phyloP scores from a whole-genome alignment of 345 rosid genomes.

The Turnera subulata region DNA sequence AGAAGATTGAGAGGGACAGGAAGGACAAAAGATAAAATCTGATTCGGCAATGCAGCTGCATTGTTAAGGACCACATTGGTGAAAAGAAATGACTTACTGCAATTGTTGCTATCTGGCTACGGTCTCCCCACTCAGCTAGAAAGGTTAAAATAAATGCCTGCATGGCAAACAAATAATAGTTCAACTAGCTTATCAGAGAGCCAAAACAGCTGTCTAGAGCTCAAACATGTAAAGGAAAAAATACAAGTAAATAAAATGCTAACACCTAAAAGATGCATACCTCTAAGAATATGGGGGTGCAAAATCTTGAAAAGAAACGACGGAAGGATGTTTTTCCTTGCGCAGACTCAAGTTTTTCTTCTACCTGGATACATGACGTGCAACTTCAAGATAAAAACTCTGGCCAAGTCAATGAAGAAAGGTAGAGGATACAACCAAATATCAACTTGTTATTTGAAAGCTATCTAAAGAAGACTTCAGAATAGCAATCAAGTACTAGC shows the following conservation, averaged over 20 bases:
- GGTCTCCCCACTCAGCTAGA: conserved; percentile 99
- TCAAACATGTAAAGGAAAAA: background rate
- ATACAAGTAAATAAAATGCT: background rate
- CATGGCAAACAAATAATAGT: conserved; percentile 5
- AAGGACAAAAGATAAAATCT: no score
- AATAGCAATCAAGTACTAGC: background rate
- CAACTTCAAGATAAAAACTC: background rate
- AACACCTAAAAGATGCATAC: conserved; percentile 29
- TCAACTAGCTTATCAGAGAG: background rate
- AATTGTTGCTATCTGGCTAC: conserved; percentile 99
- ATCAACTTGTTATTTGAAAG: background rate
- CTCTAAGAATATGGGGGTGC: conserved; percentile 97
- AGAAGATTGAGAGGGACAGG: no score
- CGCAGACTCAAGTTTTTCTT: conserved; percentile 90
- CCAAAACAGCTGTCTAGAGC: background rate
- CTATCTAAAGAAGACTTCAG: background rate
- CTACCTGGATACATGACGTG: conserved; percentile 51
- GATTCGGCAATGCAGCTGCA: no score
- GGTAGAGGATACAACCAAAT: background rate
- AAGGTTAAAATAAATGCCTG: conserved; percentile 95
- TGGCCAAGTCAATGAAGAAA: background rate
- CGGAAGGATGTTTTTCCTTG: conserved; percentile 81
- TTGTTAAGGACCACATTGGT: no score
- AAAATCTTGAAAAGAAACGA: conserved; percentile 87
- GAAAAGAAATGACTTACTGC: conserved; percentile 62